These are phyloP conservation scores for Medicago lupulina DNA, from an alignment of 306 rosid species.

Conservation along the genomic window DNA sequence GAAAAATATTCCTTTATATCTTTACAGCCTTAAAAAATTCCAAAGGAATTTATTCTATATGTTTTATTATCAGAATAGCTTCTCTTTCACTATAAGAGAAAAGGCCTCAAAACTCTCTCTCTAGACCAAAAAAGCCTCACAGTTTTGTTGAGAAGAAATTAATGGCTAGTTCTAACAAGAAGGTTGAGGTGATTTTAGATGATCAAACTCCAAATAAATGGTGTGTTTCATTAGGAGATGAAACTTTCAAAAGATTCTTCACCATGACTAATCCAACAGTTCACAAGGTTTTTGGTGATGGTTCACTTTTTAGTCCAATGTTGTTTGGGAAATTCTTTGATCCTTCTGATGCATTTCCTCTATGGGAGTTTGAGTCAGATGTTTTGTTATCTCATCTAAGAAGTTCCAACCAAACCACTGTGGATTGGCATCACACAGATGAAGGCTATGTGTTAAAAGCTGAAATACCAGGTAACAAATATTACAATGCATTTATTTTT, in stretches of 20 bases:
- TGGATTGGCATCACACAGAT: slow-evolving; percentile 78
- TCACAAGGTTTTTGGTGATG: slow-evolving; percentile 76
- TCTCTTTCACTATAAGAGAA: slow-evolving; percentile 62
- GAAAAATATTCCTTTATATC: slow-evolving; percentile 65
- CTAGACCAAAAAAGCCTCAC: slow-evolving; percentile 47
- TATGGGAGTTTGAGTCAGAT: slow-evolving; percentile 94
- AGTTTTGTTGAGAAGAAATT: slow-evolving; percentile 35
- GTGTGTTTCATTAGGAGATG: slow-evolving; percentile 81
- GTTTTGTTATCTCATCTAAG: slow-evolving; percentile 65
- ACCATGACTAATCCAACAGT: slow-evolving; percentile 56
- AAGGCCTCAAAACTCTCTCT: slow-evolving; percentile 44
- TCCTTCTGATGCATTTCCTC: slow-evolving; percentile 97
- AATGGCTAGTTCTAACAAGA: slow-evolving; percentile 54
- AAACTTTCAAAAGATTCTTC: slow-evolving; percentile 68
- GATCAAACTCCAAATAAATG: slow-evolving; percentile 79
- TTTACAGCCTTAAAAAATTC: slow-evolving; percentile 78
- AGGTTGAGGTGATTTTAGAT: slow-evolving; percentile 67
- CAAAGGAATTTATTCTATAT: slow-evolving; percentile 71
- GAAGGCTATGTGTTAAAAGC: slow-evolving; percentile 76
- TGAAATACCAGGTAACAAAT: slow-evolving; percentile 72
- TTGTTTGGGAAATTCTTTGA: slow-evolving; percentile 93
- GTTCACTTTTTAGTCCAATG: slow-evolving; percentile 88
- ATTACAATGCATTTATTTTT: background rate
- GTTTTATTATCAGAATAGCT: slow-evolving; percentile 45
- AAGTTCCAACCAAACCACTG: slow-evolving; percentile 60